phyloP scores from a whole-genome alignment of 208 protist genomes.

The Acanthamoeba royreba region DNA sequence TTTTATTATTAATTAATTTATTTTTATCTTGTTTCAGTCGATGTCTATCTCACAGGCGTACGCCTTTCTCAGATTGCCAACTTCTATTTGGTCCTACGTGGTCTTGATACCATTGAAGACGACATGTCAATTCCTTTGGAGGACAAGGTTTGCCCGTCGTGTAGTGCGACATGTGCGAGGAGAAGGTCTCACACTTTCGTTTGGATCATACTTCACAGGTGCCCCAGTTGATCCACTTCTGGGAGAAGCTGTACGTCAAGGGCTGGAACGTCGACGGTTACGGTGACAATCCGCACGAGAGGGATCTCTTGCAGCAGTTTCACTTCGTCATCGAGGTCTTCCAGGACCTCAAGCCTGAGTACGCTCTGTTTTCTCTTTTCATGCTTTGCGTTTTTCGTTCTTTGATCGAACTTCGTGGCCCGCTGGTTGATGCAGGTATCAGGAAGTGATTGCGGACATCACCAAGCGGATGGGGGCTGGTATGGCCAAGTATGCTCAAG shows the following conservation, averaged over 20 bases:
- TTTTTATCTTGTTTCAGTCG: conserved; percentile 96
- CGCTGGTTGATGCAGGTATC: conserved; percentile 71
- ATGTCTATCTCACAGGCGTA: conserved; percentile 91
- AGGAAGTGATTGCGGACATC: conserved; percentile 90
- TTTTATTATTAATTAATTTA: conserved; percentile 39
- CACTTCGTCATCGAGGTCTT: conserved; percentile 50
- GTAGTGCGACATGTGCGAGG: neutral
- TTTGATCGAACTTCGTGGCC: neutral
- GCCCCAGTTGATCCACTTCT: neutral
- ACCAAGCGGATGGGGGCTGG: conserved; percentile 89
- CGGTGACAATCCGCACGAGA: conserved; percentile 63
- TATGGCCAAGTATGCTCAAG: conserved; percentile 89
- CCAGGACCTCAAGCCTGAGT: conserved; percentile 51
- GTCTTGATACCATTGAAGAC: neutral
- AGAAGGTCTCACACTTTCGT: neutral
- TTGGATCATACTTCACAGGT: neutral
- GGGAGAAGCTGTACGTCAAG: neutral
- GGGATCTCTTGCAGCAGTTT: conserved; percentile 52
- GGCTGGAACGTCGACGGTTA: conserved; percentile 58
- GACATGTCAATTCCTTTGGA: conserved; percentile 9
- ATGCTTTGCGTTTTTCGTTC: neutral
- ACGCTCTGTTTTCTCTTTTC: conserved; percentile 38
- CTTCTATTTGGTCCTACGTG: neutral
- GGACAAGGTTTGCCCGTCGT: neutral
- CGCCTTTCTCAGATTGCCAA: conserved; percentile 83